Evolutionary conservation across 192 early-diverging fungal genomes (phyloP).

Genomic region (Backusella circina): DNA sequence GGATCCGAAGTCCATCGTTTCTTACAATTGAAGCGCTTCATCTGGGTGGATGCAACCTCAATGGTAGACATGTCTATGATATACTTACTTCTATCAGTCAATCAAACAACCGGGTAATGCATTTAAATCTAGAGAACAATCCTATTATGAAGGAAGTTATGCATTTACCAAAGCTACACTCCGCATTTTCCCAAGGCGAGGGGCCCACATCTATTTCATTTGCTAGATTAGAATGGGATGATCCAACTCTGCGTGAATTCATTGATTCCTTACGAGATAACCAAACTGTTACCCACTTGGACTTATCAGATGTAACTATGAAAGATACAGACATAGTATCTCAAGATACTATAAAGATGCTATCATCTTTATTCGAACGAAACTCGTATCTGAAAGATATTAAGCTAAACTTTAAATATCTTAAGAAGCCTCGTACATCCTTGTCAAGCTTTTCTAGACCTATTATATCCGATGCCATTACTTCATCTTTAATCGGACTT

Average conservation of each 20-base stretch:
- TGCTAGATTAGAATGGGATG: slow-evolving; percentile 45
- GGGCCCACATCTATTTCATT: slow-evolving; percentile 38
- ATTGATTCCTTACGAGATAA: slow-evolving; percentile 42
- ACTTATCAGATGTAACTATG: slow-evolving; percentile 36
- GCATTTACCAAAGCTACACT: slow-evolving; percentile 37
- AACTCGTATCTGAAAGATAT: slow-evolving; percentile 34
- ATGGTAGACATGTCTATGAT: slow-evolving; percentile 38
- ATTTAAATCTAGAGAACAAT: slow-evolving; percentile 37
- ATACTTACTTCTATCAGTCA: slow-evolving; percentile 37
- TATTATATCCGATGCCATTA: not conserved
- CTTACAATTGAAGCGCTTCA: slow-evolving; percentile 18
- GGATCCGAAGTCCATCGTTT: slow-evolving; percentile 26
- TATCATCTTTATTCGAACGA: slow-evolving; percentile 31
- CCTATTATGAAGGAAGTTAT: slow-evolving; percentile 37
- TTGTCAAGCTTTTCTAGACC: not conserved
- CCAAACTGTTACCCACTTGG: slow-evolving; percentile 33
- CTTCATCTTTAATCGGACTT: not conserved
- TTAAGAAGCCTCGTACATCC: not conserved
- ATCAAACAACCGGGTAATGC: slow-evolving; percentile 30
- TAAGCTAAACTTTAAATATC: slow-evolving; percentile 27
- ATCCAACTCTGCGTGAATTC: slow-evolving; percentile 41
- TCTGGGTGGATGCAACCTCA: slow-evolving; percentile 38
- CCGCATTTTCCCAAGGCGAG: slow-evolving; percentile 33
- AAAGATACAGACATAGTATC: slow-evolving; percentile 26
- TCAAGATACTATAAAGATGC: slow-evolving; percentile 37